Conservation (phyloP, 1,284 basidiomycete species). For the Microbotryum scabiosae region DNA sequence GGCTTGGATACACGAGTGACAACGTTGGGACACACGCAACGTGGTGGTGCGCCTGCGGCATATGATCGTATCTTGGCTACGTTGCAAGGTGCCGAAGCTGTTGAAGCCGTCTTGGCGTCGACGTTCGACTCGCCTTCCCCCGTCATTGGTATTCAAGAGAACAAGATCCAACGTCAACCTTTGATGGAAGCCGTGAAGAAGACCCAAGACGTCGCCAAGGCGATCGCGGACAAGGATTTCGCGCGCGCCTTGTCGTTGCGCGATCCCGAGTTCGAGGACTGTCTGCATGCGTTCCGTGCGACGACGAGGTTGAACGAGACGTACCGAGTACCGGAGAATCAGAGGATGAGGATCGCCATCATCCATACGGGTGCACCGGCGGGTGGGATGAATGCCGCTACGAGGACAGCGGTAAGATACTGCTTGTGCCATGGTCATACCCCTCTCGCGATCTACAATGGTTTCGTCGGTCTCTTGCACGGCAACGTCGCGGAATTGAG, state of each 20-base stretch:
- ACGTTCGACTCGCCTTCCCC: constrained; percentile 87
- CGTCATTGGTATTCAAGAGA: constrained; percentile 94
- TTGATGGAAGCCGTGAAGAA: constrained; percentile 85
- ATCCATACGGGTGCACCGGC: constrained; percentile 95
- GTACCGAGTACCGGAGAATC: constrained; percentile 53
- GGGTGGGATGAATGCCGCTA: constrained; percentile 97
- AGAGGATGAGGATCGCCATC: constrained; percentile 77
- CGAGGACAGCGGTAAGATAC: constrained; percentile 85
- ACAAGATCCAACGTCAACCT: constrained; percentile 86
- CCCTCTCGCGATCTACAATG: constrained; percentile 85
- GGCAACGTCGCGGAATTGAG: constrained; percentile 75
- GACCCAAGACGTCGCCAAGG: constrained; percentile 77
- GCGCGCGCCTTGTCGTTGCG: constrained; percentile 75
- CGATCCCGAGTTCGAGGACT: constrained; percentile 86
- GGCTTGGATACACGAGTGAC: constrained; percentile 94
- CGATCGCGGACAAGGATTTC: constrained; percentile 78
- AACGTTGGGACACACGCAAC: constrained; percentile 94
- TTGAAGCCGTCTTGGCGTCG: constrained; percentile 79
- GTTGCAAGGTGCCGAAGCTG: constrained; percentile 87
- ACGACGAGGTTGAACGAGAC: constrained; percentile 58
- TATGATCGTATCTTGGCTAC: constrained; percentile 91
- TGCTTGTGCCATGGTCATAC: constrained; percentile 86
- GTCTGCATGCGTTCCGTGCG: constrained; percentile 70
- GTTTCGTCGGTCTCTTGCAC: constrained; percentile 86
- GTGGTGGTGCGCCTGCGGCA: constrained; percentile 87